Percentiles rank a stretch among this genome's conserved stretches.
These are phyloP conservation scores for Coniochaeta ligniaria DNA, from an alignment of 2,329 filamentous ascomycete genomes.

Conservation along the genomic window DNA sequence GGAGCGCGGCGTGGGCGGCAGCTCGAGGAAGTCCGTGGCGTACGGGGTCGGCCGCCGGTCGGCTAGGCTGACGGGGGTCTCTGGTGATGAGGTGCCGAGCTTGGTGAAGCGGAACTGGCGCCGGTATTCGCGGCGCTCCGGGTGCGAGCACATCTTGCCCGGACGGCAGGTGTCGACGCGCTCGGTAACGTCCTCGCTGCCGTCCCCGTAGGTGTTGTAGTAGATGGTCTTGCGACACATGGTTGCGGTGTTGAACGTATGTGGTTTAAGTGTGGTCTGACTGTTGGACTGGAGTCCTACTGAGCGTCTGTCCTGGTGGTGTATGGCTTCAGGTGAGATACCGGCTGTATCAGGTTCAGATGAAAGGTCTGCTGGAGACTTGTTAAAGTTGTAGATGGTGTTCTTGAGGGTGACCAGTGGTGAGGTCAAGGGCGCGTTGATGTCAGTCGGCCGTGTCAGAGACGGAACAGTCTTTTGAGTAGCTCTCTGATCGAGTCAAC, in stretches of 20 bases:
- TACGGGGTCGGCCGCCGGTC: conserved; percentile 1
- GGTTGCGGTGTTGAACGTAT: conserved; percentile 12
- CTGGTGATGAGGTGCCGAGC: conserved; percentile 6
- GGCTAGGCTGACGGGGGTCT: conserved; percentile 2
- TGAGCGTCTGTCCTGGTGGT: neutral
- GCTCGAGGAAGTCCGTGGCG: conserved; percentile 7
- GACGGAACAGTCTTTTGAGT: conserved; percentile 18
- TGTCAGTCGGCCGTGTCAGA: conserved; percentile 28
- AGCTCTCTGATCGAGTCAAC: conserved; percentile 15
- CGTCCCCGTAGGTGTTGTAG: conserved; percentile 25
- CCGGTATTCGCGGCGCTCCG: conserved; percentile 15
- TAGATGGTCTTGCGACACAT: conserved; percentile 26
- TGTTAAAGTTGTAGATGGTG: conserved; percentile 6
- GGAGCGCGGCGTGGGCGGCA: conserved; percentile 12
- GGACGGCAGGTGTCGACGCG: conserved; percentile 20
- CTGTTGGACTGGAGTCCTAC: conserved; percentile 2
- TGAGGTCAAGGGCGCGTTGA: conserved; percentile 5
- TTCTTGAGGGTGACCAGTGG: conserved; percentile 9
- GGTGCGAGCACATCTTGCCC: conserved; percentile 18
- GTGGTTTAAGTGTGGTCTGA: neutral
- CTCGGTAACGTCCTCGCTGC: conserved; percentile 20
- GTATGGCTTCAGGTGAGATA: neutral
- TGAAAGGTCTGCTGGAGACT: conserved; percentile 2
- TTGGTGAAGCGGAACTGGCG: conserved; percentile 18
- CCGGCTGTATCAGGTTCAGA: neutral